Conservation (phyloP, 257 asterid species). For the Rehmannia glutinosa region DNA sequence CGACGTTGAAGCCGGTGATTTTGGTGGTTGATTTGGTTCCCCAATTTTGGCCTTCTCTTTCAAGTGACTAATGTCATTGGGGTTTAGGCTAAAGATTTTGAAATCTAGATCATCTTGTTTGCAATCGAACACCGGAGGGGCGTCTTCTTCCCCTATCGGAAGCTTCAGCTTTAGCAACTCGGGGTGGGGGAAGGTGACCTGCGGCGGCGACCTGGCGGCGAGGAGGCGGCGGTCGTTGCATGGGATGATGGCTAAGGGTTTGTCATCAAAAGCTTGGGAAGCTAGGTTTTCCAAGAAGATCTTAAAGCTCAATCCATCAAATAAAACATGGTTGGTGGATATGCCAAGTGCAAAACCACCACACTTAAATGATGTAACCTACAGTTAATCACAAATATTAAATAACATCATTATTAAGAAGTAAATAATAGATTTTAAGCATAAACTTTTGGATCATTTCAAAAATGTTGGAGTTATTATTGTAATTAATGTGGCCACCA, state of each 20-base stretch:
- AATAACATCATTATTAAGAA: neutral
- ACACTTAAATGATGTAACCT: constrained; percentile 85
- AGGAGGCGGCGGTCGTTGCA: constrained; percentile 64
- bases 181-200: constrained; percentile 75
- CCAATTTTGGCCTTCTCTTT: constrained; percentile 43
- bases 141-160: constrained; percentile 43
- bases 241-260: constrained; percentile 54
- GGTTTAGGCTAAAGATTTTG: constrained; percentile 48
- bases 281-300: constrained; percentile 67
- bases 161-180: constrained; percentile 64
- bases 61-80: constrained; percentile 35
- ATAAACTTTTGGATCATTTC: too few species aligned
- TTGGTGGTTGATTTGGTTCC: constrained; percentile 18
- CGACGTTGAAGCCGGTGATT: constrained; percentile 63
- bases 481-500: too few species aligned
- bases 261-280: constrained; percentile 68
- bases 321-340: constrained; percentile 60
- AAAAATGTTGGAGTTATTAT: too few species aligned
- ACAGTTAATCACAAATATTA: neutral
- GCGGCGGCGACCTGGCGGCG: constrained; percentile 81
- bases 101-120: constrained; percentile 48
- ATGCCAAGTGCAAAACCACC: constrained; percentile 75
- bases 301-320: constrained; percentile 74
- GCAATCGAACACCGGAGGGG: constrained; percentile 46
- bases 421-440: too few species aligned